Conservation (phyloP, 345 rosid genomes). For the Eucalyptus pauciflora region DNA sequence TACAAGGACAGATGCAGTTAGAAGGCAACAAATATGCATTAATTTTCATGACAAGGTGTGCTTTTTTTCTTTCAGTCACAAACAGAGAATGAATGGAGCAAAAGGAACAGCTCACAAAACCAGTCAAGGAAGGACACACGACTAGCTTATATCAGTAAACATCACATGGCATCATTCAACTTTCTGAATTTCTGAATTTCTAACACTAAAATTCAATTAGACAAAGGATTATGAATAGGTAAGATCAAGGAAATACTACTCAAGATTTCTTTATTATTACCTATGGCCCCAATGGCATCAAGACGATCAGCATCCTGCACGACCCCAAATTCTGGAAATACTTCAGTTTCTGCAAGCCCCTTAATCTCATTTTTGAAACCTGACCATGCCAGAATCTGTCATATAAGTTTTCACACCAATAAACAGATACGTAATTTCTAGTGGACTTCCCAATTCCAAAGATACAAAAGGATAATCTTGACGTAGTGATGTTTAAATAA, state of each 20-base stretch:
- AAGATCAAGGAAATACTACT: background rate
- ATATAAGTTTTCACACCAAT: background rate
- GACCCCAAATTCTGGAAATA: constrained; percentile 59
- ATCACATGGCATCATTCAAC: background rate
- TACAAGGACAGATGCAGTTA: too few species aligned
- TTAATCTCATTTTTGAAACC: constrained; percentile 78
- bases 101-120: background rate
- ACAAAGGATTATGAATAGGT: background rate
- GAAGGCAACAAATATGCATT: too few species aligned
- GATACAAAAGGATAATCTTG: background rate
- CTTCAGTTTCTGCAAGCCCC: constrained; percentile 19
- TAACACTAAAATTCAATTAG: background rate
- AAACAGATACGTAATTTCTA: background rate
- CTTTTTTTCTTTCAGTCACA: background rate
- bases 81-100: background rate
- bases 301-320: constrained; percentile 95
- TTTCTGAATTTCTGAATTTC: background rate
- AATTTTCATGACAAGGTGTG: background rate
- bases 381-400: constrained; percentile 1
- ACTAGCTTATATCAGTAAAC: background rate
- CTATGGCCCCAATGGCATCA: constrained; percentile 88
- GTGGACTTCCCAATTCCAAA: background rate
- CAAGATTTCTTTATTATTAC: constrained; percentile 10
- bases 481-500: background rate
- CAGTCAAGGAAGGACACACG: background rate